Conservation (phyloP, 2,329 filamentous ascomycete genomes). For the Cadophora luteo-olivacea region DNA sequence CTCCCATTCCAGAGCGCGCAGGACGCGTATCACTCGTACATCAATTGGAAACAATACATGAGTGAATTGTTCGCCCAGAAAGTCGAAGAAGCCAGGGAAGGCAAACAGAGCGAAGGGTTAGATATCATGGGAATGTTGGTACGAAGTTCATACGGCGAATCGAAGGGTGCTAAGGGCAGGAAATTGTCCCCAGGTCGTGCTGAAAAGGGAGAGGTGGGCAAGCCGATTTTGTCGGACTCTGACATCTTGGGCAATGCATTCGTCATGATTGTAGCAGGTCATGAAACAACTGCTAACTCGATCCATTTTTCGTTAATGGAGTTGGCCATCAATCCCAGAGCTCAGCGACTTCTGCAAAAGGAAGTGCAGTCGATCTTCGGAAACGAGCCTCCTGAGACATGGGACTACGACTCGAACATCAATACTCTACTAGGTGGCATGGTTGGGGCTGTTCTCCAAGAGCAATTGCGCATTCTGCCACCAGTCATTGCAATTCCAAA, state of each 20-base stretch:
- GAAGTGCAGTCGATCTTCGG: slow-evolving; percentile 73
- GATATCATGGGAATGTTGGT: slow-evolving; percentile 64
- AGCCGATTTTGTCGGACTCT: slow-evolving; percentile 60
- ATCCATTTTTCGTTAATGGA: slow-evolving; percentile 74
- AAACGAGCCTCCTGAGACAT: slow-evolving; percentile 61
- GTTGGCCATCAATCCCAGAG: slow-evolving; percentile 68
- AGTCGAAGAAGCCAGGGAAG: slow-evolving; percentile 51
- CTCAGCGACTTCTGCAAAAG: slow-evolving; percentile 70
- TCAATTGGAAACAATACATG: slow-evolving; percentile 68
- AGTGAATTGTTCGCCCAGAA: slow-evolving; percentile 62
- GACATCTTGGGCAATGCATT: slow-evolving; percentile 79
- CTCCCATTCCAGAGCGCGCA: slow-evolving; percentile 54
- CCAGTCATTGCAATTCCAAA: slow-evolving; percentile 78
- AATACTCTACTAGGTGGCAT: slow-evolving; percentile 71
- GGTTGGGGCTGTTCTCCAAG: slow-evolving; percentile 78
- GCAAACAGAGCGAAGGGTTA: slow-evolving; percentile 51
- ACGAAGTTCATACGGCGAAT: slow-evolving; percentile 49
- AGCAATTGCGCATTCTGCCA: slow-evolving; percentile 75
- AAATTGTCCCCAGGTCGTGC: slow-evolving; percentile 50
- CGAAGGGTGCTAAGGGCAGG: slow-evolving; percentile 36
- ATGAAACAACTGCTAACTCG: slow-evolving; percentile 81
- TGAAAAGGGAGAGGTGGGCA: slow-evolving; percentile 58
- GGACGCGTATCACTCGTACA: slow-evolving; percentile 53
- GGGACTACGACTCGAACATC: slow-evolving; percentile 75
- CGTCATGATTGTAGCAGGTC: slow-evolving; percentile 73